Conservation (phyloP, 352 stramenopile genomes). For the Pythium guiyangense region DNA sequence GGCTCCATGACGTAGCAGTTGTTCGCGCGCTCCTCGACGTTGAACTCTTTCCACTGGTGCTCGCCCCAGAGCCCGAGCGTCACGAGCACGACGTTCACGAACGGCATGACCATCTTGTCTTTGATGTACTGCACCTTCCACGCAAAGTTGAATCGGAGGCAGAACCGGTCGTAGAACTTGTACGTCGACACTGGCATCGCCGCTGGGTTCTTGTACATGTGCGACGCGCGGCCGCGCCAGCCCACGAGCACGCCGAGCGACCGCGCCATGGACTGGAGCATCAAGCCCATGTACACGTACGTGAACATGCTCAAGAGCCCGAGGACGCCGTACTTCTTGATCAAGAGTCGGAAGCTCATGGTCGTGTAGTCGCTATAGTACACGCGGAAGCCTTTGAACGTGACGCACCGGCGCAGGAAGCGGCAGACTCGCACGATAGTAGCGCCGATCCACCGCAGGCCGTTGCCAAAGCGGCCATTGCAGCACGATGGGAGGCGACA, state of each 20-base stretch:
- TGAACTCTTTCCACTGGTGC: conserved; percentile 42
- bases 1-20: conserved; percentile 54
- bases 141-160: conserved; percentile 45
- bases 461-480: background rate
- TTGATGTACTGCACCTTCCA: conserved; percentile 60
- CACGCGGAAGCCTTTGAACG: conserved; percentile 8
- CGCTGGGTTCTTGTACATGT: conserved; percentile 44
- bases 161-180: conserved; percentile 37
- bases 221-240: conserved; percentile 24
- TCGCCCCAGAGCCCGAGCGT: conserved; percentile 47
- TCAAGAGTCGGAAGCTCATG: conserved; percentile 22
- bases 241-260: conserved; percentile 30
- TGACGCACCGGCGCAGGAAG: background rate
- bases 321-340: conserved; percentile 39
- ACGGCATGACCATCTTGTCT: conserved; percentile 51
- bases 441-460: background rate
- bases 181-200: conserved; percentile 22
- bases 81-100: conserved; percentile 40
- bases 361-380: conserved; percentile 41
- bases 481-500: background rate
- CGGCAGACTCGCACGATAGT: background rate
- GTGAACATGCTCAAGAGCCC: conserved; percentile 37
- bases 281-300: conserved; percentile 45
- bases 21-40: conserved; percentile 54
- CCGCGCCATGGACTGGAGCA: conserved; percentile 42